phyloP scores from a whole-genome alignment of 768 basidiomycete species.

The Phylloporus arenicola region DNA sequence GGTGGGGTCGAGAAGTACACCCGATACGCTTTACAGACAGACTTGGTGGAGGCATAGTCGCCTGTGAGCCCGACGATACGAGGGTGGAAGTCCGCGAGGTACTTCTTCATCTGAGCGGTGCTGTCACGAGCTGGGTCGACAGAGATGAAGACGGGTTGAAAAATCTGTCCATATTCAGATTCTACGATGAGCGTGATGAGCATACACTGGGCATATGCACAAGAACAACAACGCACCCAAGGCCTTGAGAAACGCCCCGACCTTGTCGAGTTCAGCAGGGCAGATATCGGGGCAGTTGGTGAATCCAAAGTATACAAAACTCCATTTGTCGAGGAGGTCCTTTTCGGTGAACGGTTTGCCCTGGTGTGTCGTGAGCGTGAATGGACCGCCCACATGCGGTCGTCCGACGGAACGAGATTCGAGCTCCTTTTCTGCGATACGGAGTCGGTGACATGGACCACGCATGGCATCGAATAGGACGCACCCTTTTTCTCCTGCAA shows the following conservation, averaged over 20 bases:
- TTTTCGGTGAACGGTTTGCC: conserved; percentile 74
- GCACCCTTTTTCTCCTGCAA: conserved; percentile 71
- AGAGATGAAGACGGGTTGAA: conserved; percentile 91
- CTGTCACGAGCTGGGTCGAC: conserved; percentile 94
- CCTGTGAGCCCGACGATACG: conserved; percentile 86
- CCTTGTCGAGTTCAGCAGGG: conserved; percentile 95
- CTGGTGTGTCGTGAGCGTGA: conserved; percentile 63
- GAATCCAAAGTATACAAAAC: conserved; percentile 95
- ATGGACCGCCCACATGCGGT: conserved; percentile 89
- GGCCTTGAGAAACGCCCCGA: conserved; percentile 67
- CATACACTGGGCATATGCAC: background rate
- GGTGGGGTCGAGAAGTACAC: conserved; percentile 98
- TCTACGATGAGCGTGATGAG: conserved; percentile 40
- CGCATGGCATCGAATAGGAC: conserved; percentile 20
- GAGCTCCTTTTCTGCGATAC: conserved; percentile 61
- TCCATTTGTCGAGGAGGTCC: conserved; percentile 86
- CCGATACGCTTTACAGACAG: conserved; percentile 89
- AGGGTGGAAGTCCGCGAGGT: conserved; percentile 85
- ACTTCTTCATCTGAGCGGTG: conserved; percentile 51
- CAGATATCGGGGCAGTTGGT: conserved; percentile 99
- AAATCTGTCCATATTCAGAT: conserved; percentile 59
- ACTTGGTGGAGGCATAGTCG: conserved; percentile 77
- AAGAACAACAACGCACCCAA: conserved; percentile 48
- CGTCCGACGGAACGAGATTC: conserved; percentile 72
- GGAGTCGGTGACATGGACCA: background rate